Evolutionary conservation across 331 rosid species (phyloP), one percentile per base, ranked within the genome.

Genomic region (Spiraea crenata): DNA sequence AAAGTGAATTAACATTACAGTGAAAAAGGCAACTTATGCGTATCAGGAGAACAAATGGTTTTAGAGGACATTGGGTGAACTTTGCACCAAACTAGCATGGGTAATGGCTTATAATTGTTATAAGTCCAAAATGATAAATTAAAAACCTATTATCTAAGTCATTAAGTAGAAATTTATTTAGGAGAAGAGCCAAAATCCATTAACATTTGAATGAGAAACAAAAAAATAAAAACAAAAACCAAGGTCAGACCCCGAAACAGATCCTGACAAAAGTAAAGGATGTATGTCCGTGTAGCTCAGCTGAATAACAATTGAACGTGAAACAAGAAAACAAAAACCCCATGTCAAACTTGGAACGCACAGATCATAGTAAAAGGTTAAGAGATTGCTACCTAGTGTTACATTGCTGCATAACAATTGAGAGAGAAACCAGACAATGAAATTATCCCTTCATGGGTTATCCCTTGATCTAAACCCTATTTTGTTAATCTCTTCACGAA

Each of bases 111-210:
- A 42, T 37, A 6, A 16, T 35, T 59, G 54, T 49, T 49, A 15
- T 12, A 49, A 49, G 15, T 2, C 15, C n/a, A 15, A 59, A 14
- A 15, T 13, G 15, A 35, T 6, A 38, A 3, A 58, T 34, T 35
- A 37, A 58, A 35, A 58, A 39, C 64, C 35, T 58, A 58, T 31
- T 37, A 58, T 58, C 64, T 57, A 31, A 58, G 61, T 25, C 61
- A 25, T 14, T 58, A 58, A 58, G 37, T 15, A 58, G 44, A 58
- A 12, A 5, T 35, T 58, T 12, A 10, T 35, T 58, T 12, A 10
- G 63, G 19, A 34, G 42, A 34, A 35, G 42, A 13, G 8, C 12
- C 34, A 58, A 58, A 4, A 34, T 1, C 35, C 63, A 58, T 58
- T 7, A 58, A 37, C 17, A 37, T 25, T 31, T 57, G 7, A 2